Base-by-base conservation (phyloP, 495 filamentous ascomycete genomes). In the Trichoderma reesei region DNA sequence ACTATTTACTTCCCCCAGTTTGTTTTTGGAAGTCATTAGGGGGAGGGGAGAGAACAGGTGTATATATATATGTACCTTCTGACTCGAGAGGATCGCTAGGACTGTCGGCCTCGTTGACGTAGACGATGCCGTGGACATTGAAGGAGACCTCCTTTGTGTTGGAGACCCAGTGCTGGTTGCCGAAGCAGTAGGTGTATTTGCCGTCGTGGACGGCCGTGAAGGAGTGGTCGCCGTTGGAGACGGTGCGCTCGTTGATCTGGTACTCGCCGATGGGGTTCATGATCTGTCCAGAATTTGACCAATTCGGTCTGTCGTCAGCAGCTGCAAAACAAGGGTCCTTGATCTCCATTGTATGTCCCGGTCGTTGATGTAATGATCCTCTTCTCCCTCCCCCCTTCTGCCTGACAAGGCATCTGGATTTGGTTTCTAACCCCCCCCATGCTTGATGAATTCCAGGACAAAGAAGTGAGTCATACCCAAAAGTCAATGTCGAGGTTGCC, bases 41-140 rank as follows among this genome's bases (percentile, higher is more conserved):
- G n/a, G n/a, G n/a, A n/a, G n/a, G 26, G 26, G 26, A 1, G 26
- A 26, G 26, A 26, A 26, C 26, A 26, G 26, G 26, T 26, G 26
- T 26, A 26, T 26, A 26, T 26, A 14, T 41, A 36, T 34, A 61
- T 38, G 31, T 83, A 91, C 89, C 87, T 83, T 98, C 95, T 51
- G 80, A 79, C 73, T 98, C 94, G 67, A 98, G 80, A 42, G 94
- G 94, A 76, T 98, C 94, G 67, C 88, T 84, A 41, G 86, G 81
- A 67, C 87, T 80, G 69, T 97, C 94, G 63, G 84, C 79, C 74
- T 98, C 94, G 3, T 92, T 88, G 46, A 98, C 91, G 76, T 98
- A 98, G 67, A 98, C 95, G 67, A 98, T 93, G 64, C 94, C 94
- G 75, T 98, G 94, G 31, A 98, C 94, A 74, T 98, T 98, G 82